These are phyloP conservation scores for Heracleum sosnowskyi DNA, from an alignment of 129 eudicot species.

Conservation along the genomic window DNA sequence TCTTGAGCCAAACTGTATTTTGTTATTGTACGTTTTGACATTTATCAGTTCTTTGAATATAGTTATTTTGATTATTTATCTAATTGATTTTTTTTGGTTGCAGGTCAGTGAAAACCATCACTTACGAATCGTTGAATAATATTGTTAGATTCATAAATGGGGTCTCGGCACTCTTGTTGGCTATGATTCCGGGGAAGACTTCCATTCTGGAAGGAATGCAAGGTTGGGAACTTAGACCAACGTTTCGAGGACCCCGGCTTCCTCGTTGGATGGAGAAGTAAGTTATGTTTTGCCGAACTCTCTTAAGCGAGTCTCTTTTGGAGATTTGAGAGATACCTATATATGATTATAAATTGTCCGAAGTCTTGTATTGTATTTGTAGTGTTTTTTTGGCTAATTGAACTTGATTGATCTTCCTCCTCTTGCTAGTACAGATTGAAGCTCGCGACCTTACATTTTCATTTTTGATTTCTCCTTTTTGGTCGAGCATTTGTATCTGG, in stretches of 20 bases:
- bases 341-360: neutral
- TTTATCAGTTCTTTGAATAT: neutral
- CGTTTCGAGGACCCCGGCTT: conserved; percentile 78
- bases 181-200: conserved; percentile 71
- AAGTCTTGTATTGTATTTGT: neutral
- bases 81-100: neutral
- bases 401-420: neutral
- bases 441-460: neutral
- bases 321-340: neutral
- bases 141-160: conserved; percentile 76
- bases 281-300: conserved; percentile 9
- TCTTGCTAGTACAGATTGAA: neutral
- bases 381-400: neutral
- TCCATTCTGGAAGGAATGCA: conserved; percentile 82
- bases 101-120: conserved; percentile 88
- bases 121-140: conserved; percentile 75
- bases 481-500: neutral
- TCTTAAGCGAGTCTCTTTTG: neutral
- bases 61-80: neutral
- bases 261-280: conserved; percentile 99
- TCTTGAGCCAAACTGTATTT: neutral
- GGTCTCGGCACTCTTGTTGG: conserved; percentile 68
- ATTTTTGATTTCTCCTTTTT: neutral
- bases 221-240: conserved; percentile 92
- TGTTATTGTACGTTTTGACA: neutral